Base-by-base conservation (phyloP, 2,329 filamentous ascomycete species). In the Daldinia eschscholtzii region DNA sequence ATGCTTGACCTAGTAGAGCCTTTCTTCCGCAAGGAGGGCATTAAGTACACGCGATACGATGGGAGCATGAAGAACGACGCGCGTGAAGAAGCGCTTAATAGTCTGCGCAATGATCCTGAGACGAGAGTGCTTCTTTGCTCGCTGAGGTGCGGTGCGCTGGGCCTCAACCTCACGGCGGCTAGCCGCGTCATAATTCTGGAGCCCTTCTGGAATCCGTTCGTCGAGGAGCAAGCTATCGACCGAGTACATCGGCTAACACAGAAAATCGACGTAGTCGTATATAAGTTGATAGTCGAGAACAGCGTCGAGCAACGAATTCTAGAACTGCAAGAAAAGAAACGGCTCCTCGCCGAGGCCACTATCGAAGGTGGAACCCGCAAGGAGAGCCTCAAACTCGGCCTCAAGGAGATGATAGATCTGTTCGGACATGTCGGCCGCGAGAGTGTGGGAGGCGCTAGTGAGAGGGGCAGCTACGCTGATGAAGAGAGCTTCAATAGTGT, bases 141-240 rank as follows among this genome's bases (percentile, higher is more conserved):
- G 81, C 86, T 99, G 71, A 96, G 97, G 76, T 98, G 96, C 76
- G 96, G 96, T 71, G 94, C 93, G 57, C 81, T 99, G 52, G 96
- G 96, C 2, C 88, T 99, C 30, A 99, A 99, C 80, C 84, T 99
- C 60, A 99, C 96, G 6, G 96, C 94, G 0, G 96, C 96, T 9
- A 96, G 92, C 70, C 88, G 96, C 18, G 96, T 99, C 3, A 90
- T 99, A 59, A 97, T 99, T 74, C 85, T 99, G 48, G 96, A 99
- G 80, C 96, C 96, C 0, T 99, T 99, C 81, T 99, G 96, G 96
- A 99, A 99, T 80, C 96, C 94, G 88, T 99, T 99, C 77, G 93
- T 99, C 37, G 96, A 99, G 83, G 96, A 99, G 80, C 96, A 99
- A 84, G 96, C 96, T 56, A 99, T 99, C 74, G 96, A 99, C 80